These are phyloP conservation scores for Pseudopithomyces maydicus DNA, from an alignment of 2,329 filamentous ascomycete genomes.

Conservation along the genomic window DNA sequence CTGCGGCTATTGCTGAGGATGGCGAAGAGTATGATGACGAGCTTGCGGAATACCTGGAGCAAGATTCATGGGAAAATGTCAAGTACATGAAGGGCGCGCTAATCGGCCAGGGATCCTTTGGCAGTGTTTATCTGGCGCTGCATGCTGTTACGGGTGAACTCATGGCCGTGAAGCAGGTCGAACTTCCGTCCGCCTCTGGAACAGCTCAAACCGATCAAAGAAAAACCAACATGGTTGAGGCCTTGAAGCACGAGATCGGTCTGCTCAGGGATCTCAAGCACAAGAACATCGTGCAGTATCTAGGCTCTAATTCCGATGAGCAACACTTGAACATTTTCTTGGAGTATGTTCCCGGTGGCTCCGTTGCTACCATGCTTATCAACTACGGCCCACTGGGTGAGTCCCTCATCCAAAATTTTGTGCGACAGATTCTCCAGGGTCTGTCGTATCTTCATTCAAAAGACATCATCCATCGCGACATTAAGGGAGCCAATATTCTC, in stretches of 20 bases:
- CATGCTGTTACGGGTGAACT: constrained; percentile 97
- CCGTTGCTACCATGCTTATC: constrained; percentile 97
- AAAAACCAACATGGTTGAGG: constrained; percentile 98
- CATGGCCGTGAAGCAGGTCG: constrained; percentile 97
- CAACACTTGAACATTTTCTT: constrained; percentile 99
- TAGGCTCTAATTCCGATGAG: constrained; percentile 90
- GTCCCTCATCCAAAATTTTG: constrained; percentile 92
- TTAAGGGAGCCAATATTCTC: constrained; percentile 98
- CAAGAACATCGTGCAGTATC: constrained; percentile 96
- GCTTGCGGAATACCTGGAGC: constrained; percentile 84
- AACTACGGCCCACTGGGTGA: constrained; percentile 96
- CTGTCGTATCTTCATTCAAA: constrained; percentile 90
- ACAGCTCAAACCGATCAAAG: constrained; percentile 76
- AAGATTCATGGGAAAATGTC: constrained; percentile 93
- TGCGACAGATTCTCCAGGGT: constrained; percentile 91
- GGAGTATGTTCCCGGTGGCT: constrained; percentile 96
- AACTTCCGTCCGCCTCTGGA: constrained; percentile 80
- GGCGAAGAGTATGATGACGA: constrained; percentile 91
- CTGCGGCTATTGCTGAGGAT: constrained; percentile 84
- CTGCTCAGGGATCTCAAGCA: constrained; percentile 93
- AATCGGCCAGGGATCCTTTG: constrained; percentile 96
- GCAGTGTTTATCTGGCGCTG: constrained; percentile 90
- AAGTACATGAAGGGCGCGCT: constrained; percentile 99
- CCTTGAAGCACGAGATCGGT: constrained; percentile 93
- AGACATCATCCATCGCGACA: constrained; percentile 97